These are phyloP conservation scores for Candida yuanshanica DNA, from an alignment of 805 yeast genomes.

Conservation along the genomic window DNA sequence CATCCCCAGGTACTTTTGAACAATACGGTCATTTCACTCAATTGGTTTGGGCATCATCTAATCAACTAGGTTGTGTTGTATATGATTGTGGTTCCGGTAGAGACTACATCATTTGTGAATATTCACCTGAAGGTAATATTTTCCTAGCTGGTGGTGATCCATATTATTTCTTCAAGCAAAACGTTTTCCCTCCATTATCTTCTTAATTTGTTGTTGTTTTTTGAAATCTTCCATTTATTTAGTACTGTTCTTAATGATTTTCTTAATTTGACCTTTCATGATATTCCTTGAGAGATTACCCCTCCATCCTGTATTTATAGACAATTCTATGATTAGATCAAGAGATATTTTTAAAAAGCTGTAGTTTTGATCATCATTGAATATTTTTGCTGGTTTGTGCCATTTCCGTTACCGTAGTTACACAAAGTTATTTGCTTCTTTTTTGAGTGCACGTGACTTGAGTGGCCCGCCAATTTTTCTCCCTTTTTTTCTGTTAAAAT, in stretches of 20 bases:
- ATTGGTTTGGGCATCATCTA: slow-evolving; percentile 59
- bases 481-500: no score
- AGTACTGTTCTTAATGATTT: not conserved
- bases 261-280: not conserved
- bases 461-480: no score
- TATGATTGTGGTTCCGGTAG: slow-evolving; percentile 22
- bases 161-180: slow-evolving; percentile 33
- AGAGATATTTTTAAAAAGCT: no score
- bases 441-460: no score
- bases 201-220: not conserved
- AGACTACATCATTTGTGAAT: slow-evolving; percentile 68
- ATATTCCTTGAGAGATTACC: no score
- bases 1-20: slow-evolving; percentile 36
- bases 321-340: no score
- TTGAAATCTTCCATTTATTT: not conserved
- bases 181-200: slow-evolving; percentile 35
- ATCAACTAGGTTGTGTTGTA: slow-evolving; percentile 58
- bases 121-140: slow-evolving; percentile 50
- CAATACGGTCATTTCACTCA: slow-evolving; percentile 74
- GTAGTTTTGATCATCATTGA: no score
- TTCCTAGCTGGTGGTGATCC: slow-evolving; percentile 24
- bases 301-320: not conserved
- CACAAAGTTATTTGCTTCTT: no score
- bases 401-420: no score
- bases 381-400: no score